A percentile compares a stretch with the other conserved stretches of the same genome.
Conservation (phyloP, 805 yeast genomes). For the Brettanomyces custersianus region DNA sequence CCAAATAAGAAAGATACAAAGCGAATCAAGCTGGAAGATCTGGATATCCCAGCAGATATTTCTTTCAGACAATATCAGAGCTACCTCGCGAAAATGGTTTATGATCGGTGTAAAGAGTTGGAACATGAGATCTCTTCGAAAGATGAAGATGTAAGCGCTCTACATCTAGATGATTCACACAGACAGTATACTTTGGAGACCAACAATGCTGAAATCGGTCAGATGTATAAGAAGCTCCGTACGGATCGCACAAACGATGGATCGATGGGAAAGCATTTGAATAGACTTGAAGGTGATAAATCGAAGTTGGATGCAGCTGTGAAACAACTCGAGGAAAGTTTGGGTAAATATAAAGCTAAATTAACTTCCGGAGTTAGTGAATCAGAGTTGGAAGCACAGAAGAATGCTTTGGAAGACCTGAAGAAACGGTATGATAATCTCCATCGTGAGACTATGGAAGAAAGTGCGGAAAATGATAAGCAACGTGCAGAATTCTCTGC, state of each 20-base stretch:
- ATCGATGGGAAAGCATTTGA: slow-evolving; percentile 22
- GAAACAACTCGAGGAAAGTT: slow-evolving; percentile 8
- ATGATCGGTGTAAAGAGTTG: slow-evolving; percentile 23
- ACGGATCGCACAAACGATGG: slow-evolving; percentile 23
- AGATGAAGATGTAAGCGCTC: slow-evolving; percentile 3
- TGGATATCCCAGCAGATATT: slow-evolving; percentile 2
- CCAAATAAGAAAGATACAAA: slow-evolving; percentile 15
- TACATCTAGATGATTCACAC: slow-evolving; percentile 30
- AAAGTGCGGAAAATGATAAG: slow-evolving; percentile 14
- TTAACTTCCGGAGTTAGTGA: slow-evolving; percentile 4
- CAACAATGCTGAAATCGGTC: slow-evolving; percentile 31
- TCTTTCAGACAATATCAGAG: slow-evolving; percentile 18
- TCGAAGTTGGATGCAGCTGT: slow-evolving; percentile 6
- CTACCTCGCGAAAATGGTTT: slow-evolving; percentile 27
- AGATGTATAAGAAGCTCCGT: slow-evolving; percentile 29
- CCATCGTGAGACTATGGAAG: slow-evolving; percentile 12
- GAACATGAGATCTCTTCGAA: slow-evolving; percentile 2
- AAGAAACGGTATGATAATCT: slow-evolving; percentile 6
- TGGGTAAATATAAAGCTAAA: slow-evolving; percentile 3
- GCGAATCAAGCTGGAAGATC: slow-evolving; percentile 7
- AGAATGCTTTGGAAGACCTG: slow-evolving; percentile 9
- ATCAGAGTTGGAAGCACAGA: slow-evolving; percentile 6
- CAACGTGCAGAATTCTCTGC: slow-evolving; percentile 36
- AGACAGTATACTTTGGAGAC: slow-evolving; percentile 33
- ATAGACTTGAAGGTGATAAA: slow-evolving; percentile 16